A percentile compares a stretch with the other conserved stretches of the same genome.
Conservation (phyloP, 2,329 filamentous ascomycete species). For the Neocatenulostroma microsporum region DNA sequence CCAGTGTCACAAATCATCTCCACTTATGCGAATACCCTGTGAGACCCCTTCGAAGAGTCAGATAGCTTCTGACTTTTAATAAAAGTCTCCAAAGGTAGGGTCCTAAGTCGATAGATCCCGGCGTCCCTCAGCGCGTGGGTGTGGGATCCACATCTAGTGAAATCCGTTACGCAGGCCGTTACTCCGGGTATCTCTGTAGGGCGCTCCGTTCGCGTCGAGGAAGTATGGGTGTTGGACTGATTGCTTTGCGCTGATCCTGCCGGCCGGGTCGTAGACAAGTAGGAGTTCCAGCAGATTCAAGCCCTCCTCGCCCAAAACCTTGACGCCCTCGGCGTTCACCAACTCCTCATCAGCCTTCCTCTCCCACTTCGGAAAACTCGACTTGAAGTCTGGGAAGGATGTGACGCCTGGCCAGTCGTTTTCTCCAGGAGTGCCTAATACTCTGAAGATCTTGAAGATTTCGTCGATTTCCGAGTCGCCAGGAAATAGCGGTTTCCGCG, state of each 20-base stretch:
- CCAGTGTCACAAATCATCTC: too few relatives aligned
- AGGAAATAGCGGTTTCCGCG: conserved; percentile 82
- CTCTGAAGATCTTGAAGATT: conserved; percentile 84
- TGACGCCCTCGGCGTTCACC: conserved; percentile 50
- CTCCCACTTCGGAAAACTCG: conserved; percentile 85
- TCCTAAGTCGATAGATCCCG: too few relatives aligned
- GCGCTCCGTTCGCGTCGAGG: too few relatives aligned
- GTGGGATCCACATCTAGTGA: too few relatives aligned
- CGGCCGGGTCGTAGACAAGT: conserved; percentile 80
- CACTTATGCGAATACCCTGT: too few relatives aligned
- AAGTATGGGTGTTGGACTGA: conserved; percentile 82
- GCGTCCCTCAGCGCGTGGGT: too few relatives aligned
- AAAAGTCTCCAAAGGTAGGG: too few relatives aligned
- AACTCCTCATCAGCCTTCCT: conserved; percentile 59
- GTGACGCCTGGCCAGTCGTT: conserved; percentile 81
- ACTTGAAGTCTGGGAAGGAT: conserved; percentile 90
- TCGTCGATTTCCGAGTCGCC: conserved; percentile 90
- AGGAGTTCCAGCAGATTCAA: conserved; percentile 62
- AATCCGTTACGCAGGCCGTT: too few relatives aligned
- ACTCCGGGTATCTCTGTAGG: too few relatives aligned
- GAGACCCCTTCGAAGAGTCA: too few relatives aligned
- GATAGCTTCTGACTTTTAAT: too few relatives aligned
- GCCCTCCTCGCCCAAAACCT: conserved; percentile 59
- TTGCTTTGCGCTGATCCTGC: conserved; percentile 82
- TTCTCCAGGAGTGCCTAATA: conserved; percentile 78